These are phyloP conservation scores for Paraphaeosphaeria sporulosa DNA, from an alignment of 2,329 filamentous ascomycete genomes.

Conservation along the genomic window DNA sequence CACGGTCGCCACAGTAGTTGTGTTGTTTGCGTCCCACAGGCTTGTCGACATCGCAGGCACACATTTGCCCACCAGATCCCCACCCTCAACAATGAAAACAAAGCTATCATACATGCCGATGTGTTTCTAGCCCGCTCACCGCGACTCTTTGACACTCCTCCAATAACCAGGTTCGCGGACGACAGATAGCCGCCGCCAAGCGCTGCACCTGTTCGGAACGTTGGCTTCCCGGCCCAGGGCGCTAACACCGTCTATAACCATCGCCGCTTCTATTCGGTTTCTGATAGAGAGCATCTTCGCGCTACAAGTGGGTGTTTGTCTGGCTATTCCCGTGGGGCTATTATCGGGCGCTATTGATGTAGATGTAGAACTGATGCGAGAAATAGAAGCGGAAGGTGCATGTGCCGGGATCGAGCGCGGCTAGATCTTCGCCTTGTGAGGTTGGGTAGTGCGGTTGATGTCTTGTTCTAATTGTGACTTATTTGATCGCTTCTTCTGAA, in stretches of 20 bases:
- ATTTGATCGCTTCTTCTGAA: not conserved
- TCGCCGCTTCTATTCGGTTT: not conserved
- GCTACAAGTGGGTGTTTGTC: too few relatives aligned
- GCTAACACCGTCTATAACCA: not conserved
- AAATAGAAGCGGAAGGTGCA: not conserved
- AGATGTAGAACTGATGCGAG: not conserved
- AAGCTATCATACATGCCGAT: not conserved
- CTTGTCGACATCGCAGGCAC: too few relatives aligned
- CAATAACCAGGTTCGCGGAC: constrained; percentile 1
- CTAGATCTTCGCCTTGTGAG: not conserved
- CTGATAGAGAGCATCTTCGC: not conserved
- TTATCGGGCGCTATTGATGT: not conserved
- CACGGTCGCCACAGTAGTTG: too few relatives aligned
- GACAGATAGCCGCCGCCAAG: constrained; percentile 13
- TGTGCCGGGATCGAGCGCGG: not conserved
- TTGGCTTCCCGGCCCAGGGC: not conserved
- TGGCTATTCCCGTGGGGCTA: not conserved
- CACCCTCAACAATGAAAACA: too few relatives aligned
- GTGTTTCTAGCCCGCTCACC: too few relatives aligned
- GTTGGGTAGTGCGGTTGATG: not conserved
- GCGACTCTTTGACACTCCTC: not conserved
- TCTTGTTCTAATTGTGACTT: not conserved
- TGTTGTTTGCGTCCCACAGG: too few relatives aligned
- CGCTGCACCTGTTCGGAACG: constrained; percentile 5
- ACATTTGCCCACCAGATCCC: too few relatives aligned